A percentile compares a stretch with the other conserved stretches of the same genome.
Evolutionary conservation across 352 stramenopile genomes (phyloP).

Genomic region (Phytophthora quininea): DNA sequence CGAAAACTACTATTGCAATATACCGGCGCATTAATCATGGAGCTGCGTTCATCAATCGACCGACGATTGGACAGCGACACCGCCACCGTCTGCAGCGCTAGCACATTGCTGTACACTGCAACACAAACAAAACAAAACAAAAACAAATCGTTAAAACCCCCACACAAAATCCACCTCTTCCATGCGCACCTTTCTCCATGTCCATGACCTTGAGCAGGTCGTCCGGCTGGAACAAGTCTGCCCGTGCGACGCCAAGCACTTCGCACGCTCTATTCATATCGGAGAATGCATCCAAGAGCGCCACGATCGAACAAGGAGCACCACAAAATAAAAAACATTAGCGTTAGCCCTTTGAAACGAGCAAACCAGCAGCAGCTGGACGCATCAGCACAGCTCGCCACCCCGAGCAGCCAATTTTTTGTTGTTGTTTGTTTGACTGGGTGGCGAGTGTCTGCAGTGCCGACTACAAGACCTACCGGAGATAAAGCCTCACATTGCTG

Average conservation of each 20-base stretch:
- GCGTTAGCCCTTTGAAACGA: constrained; percentile 8
- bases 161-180: neutral
- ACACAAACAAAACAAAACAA: neutral
- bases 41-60: constrained; percentile 83
- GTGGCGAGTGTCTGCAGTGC: neutral
- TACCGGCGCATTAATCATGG: constrained; percentile 46
- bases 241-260: constrained; percentile 56
- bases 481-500: constrained; percentile 69
- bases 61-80: constrained; percentile 77
- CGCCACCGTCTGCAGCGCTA: constrained; percentile 72
- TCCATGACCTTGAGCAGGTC: constrained; percentile 66
- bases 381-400: constrained; percentile 5
- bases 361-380: constrained; percentile 20
- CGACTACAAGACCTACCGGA: constrained; percentile 45
- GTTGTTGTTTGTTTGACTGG: no score
- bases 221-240: constrained; percentile 75
- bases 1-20: neutral
- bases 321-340: constrained; percentile 6
- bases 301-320: constrained; percentile 5
- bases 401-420: constrained; percentile 4
- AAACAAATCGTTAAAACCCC: constrained; percentile 9
- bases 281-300: constrained; percentile 9
- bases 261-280: constrained; percentile 63
- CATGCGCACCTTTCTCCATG: constrained; percentile 67
- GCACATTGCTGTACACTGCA: constrained; percentile 82